Base-by-base conservation (phyloP, 2,329 filamentous ascomycete species). In the Domatiomyces catenatus region DNA sequence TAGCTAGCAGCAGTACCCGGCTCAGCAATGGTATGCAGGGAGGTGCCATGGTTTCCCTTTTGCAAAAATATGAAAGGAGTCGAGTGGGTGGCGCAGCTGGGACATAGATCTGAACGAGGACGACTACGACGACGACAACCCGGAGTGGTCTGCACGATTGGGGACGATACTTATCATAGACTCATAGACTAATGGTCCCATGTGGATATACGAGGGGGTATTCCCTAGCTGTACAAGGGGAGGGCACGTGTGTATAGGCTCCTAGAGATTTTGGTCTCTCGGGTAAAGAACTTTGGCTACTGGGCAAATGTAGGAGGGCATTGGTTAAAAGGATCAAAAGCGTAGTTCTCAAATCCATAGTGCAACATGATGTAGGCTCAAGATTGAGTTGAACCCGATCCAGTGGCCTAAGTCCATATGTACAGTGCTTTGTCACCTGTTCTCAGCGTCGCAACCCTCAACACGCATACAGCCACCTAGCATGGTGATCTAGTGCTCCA, bases 401-500 rank as follows among this genome's bases (percentile, higher is more conserved):
- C 24, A 47, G 8, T 17, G 32, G 10, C 32, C 12, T 15, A 45
- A 12, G 4, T 45, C 19, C 19, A 7, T 45, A 47, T 26, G 45
- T 47, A 47, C 45, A 15, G 36, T 36, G 28, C n/a, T 10, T 49
- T 36, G 42, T 32, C 44, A 18, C 50, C 42, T 36, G 28, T 22
- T 39, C 17, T 26, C 32, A 39, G 32, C 10, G 10, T 39, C 5
- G 32, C 15, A 4, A 39, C 10, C 32, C 32, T 39, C 15, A 15
- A 39, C 15, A 8, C 12, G 10, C 32, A 39, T 39, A 15, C 12
- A 15, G 12, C 32, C 32, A 39, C 32, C 3, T 15, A 12, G 4
- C 32, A 39, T 15, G 32, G 10, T 15, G 18, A 39, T 52, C 49
- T 56, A 59, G 39, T 58, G 58, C 46, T 60, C 52, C 51, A 61